Evolutionary conservation across 164 flowering plant genomes (phyloP).

Genomic region (Vitis labrusca): DNA sequence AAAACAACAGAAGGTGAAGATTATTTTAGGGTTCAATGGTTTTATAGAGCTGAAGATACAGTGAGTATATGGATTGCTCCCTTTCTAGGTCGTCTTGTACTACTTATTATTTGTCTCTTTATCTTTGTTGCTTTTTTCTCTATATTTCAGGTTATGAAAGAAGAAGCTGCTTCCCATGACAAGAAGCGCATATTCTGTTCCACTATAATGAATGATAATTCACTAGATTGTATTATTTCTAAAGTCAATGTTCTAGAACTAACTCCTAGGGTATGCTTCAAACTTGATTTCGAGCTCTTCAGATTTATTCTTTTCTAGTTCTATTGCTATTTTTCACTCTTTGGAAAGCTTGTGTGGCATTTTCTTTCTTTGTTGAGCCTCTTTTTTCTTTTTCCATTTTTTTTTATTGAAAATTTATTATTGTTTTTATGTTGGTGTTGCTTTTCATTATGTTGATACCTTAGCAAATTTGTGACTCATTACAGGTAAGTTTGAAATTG

Average conservation of each 20-base stretch:
- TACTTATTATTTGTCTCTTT: background rate
- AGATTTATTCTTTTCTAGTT: background rate
- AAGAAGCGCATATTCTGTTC: constrained; percentile 82
- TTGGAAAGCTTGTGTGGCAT: background rate
- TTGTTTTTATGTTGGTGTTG: background rate
- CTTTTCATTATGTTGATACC: background rate
- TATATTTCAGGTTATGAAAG: constrained; percentile 64
- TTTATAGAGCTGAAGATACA: constrained; percentile 85
- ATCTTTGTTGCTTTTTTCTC: constrained; percentile 2
- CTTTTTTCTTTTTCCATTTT: background rate
- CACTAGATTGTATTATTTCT: constrained; percentile 78
- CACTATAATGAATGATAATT: constrained; percentile 76
- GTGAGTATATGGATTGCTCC: constrained; percentile 37
- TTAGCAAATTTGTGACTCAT: constrained; percentile 1
- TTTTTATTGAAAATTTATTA: background rate
- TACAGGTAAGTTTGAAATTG: constrained; percentile 42
- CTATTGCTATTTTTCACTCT: background rate
- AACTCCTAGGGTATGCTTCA: constrained; percentile 50
- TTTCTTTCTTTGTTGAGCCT: background rate
- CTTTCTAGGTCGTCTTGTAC: background rate
- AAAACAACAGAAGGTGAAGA: constrained; percentile 62
- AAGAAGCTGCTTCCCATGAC: constrained; percentile 66
- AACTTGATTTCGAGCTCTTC: background rate
- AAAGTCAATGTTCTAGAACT: constrained; percentile 59
- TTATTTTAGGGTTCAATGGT: constrained; percentile 88